Evolutionary conservation across 148 eudicot species (phyloP).

Genomic region (Diospyros kaki): DNA sequence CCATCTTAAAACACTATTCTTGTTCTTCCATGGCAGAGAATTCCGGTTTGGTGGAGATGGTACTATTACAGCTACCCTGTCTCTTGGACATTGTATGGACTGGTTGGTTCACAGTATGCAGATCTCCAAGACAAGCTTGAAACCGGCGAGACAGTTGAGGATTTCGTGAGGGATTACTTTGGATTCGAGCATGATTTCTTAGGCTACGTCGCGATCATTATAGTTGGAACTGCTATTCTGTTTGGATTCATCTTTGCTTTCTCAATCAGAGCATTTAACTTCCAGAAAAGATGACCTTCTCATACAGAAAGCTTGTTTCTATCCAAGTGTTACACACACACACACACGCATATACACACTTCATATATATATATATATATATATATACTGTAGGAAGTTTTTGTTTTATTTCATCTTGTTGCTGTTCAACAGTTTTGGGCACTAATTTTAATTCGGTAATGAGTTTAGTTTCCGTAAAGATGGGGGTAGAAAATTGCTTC

Average conservation of each 20-base stretch:
- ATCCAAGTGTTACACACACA: too few species aligned
- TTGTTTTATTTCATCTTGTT: background rate
- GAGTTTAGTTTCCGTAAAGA: too few species aligned
- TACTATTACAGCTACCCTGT: slow-evolving; percentile 34
- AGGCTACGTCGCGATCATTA: slow-evolving; percentile 30
- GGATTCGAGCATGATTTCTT: slow-evolving; percentile 36
- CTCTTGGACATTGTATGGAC: slow-evolving; percentile 43
- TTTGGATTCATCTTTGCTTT: slow-evolving; percentile 46
- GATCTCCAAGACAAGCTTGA: slow-evolving; percentile 23
- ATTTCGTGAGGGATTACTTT: slow-evolving; percentile 29
- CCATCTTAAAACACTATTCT: background rate
- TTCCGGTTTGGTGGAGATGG: slow-evolving; percentile 73
- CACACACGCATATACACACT: too few species aligned
- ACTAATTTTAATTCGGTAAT: background rate
- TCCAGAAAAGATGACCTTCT: slow-evolving; percentile 37
- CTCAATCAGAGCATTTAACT: slow-evolving; percentile 43
- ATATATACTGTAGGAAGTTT: background rate
- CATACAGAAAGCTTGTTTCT: background rate
- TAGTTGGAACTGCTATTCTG: slow-evolving; percentile 22
- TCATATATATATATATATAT: background rate
- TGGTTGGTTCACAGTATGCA: slow-evolving; percentile 45
- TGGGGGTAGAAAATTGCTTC: too few species aligned
- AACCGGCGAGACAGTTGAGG: slow-evolving; percentile 18
- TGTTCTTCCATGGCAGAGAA: slow-evolving; percentile 41
- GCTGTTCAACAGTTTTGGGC: background rate